These are phyloP conservation scores for Yarrowia phangngaensis DNA, from an alignment of 805 yeast species.

Conservation along the genomic window DNA sequence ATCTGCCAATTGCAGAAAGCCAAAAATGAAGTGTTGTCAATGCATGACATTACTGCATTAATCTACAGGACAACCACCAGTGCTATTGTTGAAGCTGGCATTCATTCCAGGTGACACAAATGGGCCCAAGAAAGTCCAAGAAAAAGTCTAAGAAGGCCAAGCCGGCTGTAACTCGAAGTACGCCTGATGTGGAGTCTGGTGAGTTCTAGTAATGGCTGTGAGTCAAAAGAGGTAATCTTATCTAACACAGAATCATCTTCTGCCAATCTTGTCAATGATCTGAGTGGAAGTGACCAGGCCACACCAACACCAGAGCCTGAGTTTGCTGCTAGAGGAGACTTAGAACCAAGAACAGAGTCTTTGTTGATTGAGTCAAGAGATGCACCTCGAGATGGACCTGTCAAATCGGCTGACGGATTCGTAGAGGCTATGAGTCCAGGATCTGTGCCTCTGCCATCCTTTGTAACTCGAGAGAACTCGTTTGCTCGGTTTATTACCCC, in stretches of 20 bases:
- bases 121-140: conserved; percentile 25
- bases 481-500: conserved; percentile 9
- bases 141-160: conserved; percentile 24
- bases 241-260: conserved; percentile 9
- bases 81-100: too few relatives aligned
- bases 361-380: too few relatives aligned
- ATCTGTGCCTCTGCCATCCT: neutral
- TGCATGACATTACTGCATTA: too few relatives aligned
- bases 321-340: neutral
- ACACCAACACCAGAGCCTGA: conserved; percentile 1
- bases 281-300: neutral
- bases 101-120: too few relatives aligned
- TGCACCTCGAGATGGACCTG: too few relatives aligned
- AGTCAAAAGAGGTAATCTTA: too few relatives aligned
- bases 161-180: conserved; percentile 2
- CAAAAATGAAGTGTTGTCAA: too few relatives aligned
- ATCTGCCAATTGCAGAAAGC: too few relatives aligned
- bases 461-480: neutral
- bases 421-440: neutral
- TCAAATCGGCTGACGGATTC: neutral
- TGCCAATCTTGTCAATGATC: neutral
- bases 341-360: too few relatives aligned
- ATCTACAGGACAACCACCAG: too few relatives aligned
- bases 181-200: conserved; percentile 3
- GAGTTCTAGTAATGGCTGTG: too few relatives aligned